Conservation (phyloP, 495 filamentous ascomycete species). For the Penicillium maclennaniae region DNA sequence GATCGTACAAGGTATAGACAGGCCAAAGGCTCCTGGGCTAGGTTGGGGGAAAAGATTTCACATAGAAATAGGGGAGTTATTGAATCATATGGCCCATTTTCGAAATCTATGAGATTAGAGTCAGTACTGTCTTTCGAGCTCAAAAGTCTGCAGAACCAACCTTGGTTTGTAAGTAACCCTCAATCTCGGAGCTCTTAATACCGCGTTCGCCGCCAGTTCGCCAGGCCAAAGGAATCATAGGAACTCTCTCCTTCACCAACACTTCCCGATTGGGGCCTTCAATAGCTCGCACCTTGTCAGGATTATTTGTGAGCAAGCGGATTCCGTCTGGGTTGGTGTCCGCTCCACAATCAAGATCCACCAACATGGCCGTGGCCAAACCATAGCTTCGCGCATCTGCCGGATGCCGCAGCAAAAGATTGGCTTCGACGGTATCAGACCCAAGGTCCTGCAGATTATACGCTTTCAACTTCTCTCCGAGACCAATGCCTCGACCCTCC, state of each 20-base stretch:
- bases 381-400: constrained; percentile 94
- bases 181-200: constrained; percentile 81
- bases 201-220: constrained; percentile 73
- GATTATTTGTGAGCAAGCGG: constrained; percentile 92
- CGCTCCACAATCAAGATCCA: constrained; percentile 70
- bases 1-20: constrained; percentile 20
- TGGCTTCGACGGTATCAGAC: constrained; percentile 93
- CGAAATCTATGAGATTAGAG: constrained; percentile 46
- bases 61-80: constrained; percentile 22
- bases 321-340: constrained; percentile 62
- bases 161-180: constrained; percentile 92
- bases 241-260: constrained; percentile 80
- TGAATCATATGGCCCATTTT: constrained; percentile 70
- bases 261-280: constrained; percentile 88
- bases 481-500: constrained; percentile 91
- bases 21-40: constrained; percentile 3
- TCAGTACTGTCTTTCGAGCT: constrained; percentile 2
- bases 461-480: constrained; percentile 93
- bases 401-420: constrained; percentile 84
- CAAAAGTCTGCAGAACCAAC: constrained; percentile 38
- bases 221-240: constrained; percentile 97
- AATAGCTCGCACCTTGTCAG: constrained; percentile 91
- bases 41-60: no score
- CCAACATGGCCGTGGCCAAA: constrained; percentile 86
- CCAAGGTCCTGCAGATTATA: constrained; percentile 97